Base-by-base conservation (phyloP, 148 eudicot genomes). In the Rheum nobile region DNA sequence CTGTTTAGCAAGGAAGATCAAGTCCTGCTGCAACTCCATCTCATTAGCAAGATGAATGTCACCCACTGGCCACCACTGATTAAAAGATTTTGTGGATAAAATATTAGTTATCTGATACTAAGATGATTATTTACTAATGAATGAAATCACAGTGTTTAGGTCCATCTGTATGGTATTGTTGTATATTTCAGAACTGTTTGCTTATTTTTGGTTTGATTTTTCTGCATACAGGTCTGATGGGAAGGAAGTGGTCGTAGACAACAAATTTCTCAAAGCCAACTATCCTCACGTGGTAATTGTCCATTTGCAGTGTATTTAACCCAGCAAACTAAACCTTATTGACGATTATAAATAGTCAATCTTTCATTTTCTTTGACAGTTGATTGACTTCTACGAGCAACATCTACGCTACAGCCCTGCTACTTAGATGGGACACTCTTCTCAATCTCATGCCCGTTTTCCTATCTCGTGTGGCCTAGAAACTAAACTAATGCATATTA, bases 381-480 rank as follows among this genome's bases (percentile, higher is more conserved):
- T 93, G 85, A 91, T 93, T 81, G 82, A 88, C 81, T 93, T 80
- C 83, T 93, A 93, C 42, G 98, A 93, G 75, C 84, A 82, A 72
- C 87, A 84, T 79, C 79, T 88, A 12, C 86, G 86, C 12, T 76
- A 76, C 74, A 76, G 74, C 71, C 67, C 78, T 35, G 71, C 72
- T 13, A 16, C n/a, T 2, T 65, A 65, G 22, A 65, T 10, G 1
- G 39, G 70, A 34, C 38, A 34, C n/a, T 16, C 38, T 32, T 16
- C 39, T 63, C 21, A 63, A 28, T 57, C 67, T 28, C 39, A 32
- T 65, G 70, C 70, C 69, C 10, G 5, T 65, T 65, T 65, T 24
- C 34, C 21, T 63, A 16, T 32, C 4, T 17, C 21, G 6, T 32
- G 10, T 34, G 22, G 41, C 70, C 14, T 65, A 65, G 41, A 65